Base-by-base conservation (phyloP, 805 yeast species). In the Metschnikowia noctiluminum region DNA sequence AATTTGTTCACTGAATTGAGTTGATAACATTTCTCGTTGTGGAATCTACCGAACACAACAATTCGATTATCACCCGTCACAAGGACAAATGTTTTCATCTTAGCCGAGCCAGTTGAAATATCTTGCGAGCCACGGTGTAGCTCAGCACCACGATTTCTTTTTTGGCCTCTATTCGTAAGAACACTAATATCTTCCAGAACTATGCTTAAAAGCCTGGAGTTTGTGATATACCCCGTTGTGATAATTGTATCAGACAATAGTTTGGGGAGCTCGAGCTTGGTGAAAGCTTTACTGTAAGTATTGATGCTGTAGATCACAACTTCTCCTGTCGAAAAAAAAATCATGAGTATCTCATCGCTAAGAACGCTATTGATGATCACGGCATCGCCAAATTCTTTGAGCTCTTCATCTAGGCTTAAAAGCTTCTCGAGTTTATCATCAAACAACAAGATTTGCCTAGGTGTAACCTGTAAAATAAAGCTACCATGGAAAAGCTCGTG, bases 51-150 rank as follows among this genome's bases (percentile, higher is more conserved):
- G 62, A 86, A 86, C 12, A 80, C 78, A 42, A 87, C 78, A 15
- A 87, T 69, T 62, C 89, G 77, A 58, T 86, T 87, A 61, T 85
- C 91, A 49, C 89, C 91, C 1, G 91, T 85, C 6, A 85, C 87
- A 41, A 84, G 77, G 39, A 87, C 74, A 56, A 85, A 86, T 0
- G 71, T 73, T 47, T 70, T 74, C 57, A 59, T 71, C 65, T 57
- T 71, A 7, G 39, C 43, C 31, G 31, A 10, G 15, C 46, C 38
- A 14, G 45, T 16, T 2, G 49, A 12, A 14, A 48, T 21, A 43
- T 12, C 7, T 40, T 39, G 45, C 2, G 36, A 15, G 3, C 32
- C 28, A 2, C 37, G 8, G 6, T 40, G 50, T 7, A 28, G 26
- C 31, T 45, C 43, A 10, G 59, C 51, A 32, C 54, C 63, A 21